phyloP scores from a whole-genome alignment of 108 stramenopile genomes.

The Fistulifera pelliculosa region DNA sequence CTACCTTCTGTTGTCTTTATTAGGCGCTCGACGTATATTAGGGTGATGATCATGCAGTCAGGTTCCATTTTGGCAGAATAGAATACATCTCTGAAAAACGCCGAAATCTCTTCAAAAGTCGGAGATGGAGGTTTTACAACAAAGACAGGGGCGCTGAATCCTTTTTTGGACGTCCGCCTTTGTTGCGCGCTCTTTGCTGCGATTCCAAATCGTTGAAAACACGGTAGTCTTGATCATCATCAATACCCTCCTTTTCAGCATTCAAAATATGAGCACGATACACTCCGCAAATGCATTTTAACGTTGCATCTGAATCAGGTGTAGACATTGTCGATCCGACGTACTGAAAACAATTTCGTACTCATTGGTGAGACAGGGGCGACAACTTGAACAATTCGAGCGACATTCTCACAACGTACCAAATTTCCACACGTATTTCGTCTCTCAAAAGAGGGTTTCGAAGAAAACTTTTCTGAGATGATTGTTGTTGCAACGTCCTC shows the following conservation, averaged over 20 bases:
- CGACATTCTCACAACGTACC: too few relatives aligned
- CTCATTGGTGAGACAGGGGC: too few relatives aligned
- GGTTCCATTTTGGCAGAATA: constrained; percentile 80
- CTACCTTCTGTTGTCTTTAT: constrained; percentile 78
- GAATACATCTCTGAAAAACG: constrained; percentile 81
- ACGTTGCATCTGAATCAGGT: constrained; percentile 90
- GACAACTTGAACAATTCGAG: too few relatives aligned
- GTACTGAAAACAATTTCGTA: constrained; percentile 20
- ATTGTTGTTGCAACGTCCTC: background rate
- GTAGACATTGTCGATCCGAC: constrained; percentile 75
- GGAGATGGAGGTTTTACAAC: constrained; percentile 17
- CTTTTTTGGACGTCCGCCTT: background rate
- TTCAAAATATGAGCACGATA: constrained; percentile 81
- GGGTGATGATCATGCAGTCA: constrained; percentile 92
- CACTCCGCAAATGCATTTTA: constrained; percentile 88
- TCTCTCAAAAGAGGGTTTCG: constrained; percentile 19
- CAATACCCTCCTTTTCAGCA: constrained; percentile 21
- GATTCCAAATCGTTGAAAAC: constrained; percentile 13
- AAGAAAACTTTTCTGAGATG: background rate
- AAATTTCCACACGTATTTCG: constrained; percentile 87
- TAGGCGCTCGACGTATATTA: constrained; percentile 94
- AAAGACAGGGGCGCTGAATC: constrained; percentile 1
- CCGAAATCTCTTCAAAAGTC: constrained; percentile 53
- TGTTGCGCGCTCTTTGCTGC: constrained; percentile 1
- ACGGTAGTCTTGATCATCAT: constrained; percentile 32